Conservation (phyloP, 495 filamentous ascomycete species). For the Daldinia loculata region DNA sequence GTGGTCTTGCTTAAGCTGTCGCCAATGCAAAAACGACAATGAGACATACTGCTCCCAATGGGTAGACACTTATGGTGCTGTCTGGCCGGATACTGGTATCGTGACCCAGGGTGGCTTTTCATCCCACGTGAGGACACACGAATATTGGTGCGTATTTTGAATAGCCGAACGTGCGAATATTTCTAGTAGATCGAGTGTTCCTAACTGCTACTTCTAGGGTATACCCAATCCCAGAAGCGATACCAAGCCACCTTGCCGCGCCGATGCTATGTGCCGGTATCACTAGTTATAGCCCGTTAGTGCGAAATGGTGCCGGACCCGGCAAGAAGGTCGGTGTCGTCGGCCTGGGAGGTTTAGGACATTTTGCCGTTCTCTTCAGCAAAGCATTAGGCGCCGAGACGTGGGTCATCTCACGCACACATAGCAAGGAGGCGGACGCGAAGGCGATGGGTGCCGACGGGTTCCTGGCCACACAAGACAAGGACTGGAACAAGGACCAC, state of each 20-base stretch:
- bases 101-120: slow-evolving; percentile 65
- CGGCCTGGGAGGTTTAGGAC: slow-evolving; percentile 74
- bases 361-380: slow-evolving; percentile 76
- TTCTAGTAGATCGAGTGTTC: background rate
- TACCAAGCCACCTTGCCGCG: slow-evolving; percentile 72
- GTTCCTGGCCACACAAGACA: slow-evolving; percentile 72
- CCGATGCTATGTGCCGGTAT: slow-evolving; percentile 89
- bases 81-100: slow-evolving; percentile 63
- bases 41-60: slow-evolving; percentile 66
- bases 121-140: slow-evolving; percentile 62
- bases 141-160: slow-evolving; percentile 56
- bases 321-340: slow-evolving; percentile 87
- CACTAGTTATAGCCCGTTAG: slow-evolving; percentile 80
- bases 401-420: slow-evolving; percentile 73
- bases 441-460: slow-evolving; percentile 74
- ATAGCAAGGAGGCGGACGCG: slow-evolving; percentile 75
- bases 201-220: slow-evolving; percentile 48
- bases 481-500: slow-evolving; percentile 69
- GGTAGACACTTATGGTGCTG: slow-evolving; percentile 64
- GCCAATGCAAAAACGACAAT: slow-evolving; percentile 66
- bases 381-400: slow-evolving; percentile 75
- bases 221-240: slow-evolving; percentile 81
- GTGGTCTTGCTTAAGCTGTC: slow-evolving; percentile 63
- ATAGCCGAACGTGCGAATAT: background rate
- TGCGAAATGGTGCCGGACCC: slow-evolving; percentile 74